Evolutionary conservation across 352 stramenopile species (phyloP).

Genomic region (Thalassiosira delicatula): DNA sequence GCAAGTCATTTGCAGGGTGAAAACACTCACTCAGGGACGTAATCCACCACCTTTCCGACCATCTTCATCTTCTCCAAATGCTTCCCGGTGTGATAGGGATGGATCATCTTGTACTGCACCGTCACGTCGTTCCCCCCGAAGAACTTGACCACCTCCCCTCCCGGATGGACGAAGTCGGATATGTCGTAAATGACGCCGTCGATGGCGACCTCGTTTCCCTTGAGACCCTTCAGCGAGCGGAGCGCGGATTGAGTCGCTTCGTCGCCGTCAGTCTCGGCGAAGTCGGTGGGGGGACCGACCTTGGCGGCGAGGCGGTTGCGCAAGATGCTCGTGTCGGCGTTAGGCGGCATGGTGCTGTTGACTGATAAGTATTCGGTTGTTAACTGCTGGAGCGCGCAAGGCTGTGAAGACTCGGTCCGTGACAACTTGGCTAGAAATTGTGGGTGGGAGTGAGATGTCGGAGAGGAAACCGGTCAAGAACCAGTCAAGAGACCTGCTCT

Average conservation of each 20-base stretch:
- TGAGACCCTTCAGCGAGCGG: slow-evolving; percentile 53
- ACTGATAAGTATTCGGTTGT: no score
- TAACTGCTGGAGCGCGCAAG: no score
- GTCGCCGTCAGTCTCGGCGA: slow-evolving; percentile 4
- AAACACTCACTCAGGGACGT: slow-evolving; percentile 73
- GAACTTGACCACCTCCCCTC: slow-evolving; percentile 79
- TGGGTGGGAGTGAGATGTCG: no score
- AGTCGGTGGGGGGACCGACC: neutral
- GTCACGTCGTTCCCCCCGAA: slow-evolving; percentile 86
- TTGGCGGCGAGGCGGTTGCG: slow-evolving; percentile 31
- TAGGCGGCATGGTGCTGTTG: slow-evolving; percentile 39
- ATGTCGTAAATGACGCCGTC: slow-evolving; percentile 83
- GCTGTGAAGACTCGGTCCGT: no score
- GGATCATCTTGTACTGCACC: slow-evolving; percentile 86
- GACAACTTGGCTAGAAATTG: no score
- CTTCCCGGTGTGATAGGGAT: slow-evolving; percentile 82
- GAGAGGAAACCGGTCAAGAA: no score
- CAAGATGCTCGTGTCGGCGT: slow-evolving; percentile 33
- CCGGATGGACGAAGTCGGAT: slow-evolving; percentile 79
- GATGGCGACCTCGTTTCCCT: slow-evolving; percentile 73
- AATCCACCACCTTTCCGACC: slow-evolving; percentile 75
- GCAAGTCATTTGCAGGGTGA: no score
- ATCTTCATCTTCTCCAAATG: slow-evolving; percentile 83
- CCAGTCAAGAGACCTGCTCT: no score
- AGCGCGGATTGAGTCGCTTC: slow-evolving; percentile 31